Conservation (phyloP, 1,284 basidiomycete species). For the Melampsora americana region DNA sequence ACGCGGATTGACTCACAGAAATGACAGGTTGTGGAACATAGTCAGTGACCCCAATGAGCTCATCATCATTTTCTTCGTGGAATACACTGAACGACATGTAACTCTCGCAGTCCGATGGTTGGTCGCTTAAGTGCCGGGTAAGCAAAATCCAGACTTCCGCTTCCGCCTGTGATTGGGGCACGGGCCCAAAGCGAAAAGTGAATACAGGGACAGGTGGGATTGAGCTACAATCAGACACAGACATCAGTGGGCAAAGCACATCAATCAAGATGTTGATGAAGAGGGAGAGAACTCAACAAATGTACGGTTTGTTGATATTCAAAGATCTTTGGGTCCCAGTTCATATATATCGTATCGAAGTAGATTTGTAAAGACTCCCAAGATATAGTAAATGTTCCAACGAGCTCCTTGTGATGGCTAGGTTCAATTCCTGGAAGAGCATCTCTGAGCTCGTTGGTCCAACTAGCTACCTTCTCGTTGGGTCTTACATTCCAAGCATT, state of each 20-base stretch:
- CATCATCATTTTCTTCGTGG: constrained; percentile 15
- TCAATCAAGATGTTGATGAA: background rate
- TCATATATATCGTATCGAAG: constrained; percentile 39
- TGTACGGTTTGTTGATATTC: constrained; percentile 31
- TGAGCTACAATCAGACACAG: background rate
- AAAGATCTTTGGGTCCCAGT: constrained; percentile 32
- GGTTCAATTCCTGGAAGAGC: constrained; percentile 16
- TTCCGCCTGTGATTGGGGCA: background rate
- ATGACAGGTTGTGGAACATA: background rate
- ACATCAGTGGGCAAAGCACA: background rate
- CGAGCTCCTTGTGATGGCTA: constrained; percentile 9
- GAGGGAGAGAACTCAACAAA: constrained; percentile 29
- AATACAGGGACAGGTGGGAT: constrained; percentile 1
- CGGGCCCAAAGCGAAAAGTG: constrained; percentile 30
- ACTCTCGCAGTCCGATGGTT: constrained; percentile 15
- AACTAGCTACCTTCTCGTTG: background rate
- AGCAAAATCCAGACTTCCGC: constrained; percentile 40
- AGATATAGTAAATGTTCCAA: constrained; percentile 39
- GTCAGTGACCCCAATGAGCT: background rate
- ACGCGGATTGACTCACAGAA: background rate
- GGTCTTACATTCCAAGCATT: constrained; percentile 31
- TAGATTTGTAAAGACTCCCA: constrained; percentile 42
- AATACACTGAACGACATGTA: constrained; percentile 40
- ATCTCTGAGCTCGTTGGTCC: constrained; percentile 17
- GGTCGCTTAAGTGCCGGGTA: constrained; percentile 33